phyloP scores from a whole-genome alignment of 441 rosid species.

The Aquilaria agallochum region DNA sequence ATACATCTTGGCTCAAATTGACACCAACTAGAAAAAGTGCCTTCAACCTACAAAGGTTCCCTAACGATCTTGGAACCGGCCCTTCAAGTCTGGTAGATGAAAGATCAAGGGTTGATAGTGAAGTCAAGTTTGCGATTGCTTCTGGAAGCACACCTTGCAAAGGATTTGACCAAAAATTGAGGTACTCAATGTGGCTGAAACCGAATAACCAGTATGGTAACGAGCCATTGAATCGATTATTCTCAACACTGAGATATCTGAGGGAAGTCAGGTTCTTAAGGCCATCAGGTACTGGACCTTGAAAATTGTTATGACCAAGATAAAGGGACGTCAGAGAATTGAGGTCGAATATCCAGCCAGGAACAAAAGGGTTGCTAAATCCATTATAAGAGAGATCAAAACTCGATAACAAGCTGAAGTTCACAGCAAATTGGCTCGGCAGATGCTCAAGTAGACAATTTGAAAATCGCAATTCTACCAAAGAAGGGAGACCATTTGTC shows the following conservation, averaged over 20 bases:
- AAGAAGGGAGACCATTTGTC: slow-evolving; percentile 5
- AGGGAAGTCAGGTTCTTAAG: slow-evolving; percentile 26
- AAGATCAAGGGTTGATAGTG: slow-evolving; percentile 4
- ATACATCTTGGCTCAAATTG: slow-evolving; percentile 6
- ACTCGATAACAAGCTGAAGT: slow-evolving; percentile 5
- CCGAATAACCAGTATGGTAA: slow-evolving; percentile 11
- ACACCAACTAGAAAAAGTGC: neutral
- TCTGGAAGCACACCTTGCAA: slow-evolving; percentile 17
- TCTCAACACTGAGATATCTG: slow-evolving; percentile 14
- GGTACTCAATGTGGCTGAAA: slow-evolving; percentile 16
- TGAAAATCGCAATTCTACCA: slow-evolving; percentile 2
- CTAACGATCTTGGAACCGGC: slow-evolving; percentile 3
- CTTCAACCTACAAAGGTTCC: slow-evolving; percentile 15
- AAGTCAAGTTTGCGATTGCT: slow-evolving; percentile 3
- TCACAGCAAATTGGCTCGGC: neutral
- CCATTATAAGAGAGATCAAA: slow-evolving; percentile 8
- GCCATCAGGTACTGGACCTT: slow-evolving; percentile 12
- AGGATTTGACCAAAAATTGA: slow-evolving; percentile 4
- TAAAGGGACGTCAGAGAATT: slow-evolving; percentile 12
- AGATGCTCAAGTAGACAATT: neutral
- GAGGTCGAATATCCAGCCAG: slow-evolving; percentile 4
- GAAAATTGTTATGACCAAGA: slow-evolving; percentile 11
- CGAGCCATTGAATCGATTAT: slow-evolving; percentile 16
- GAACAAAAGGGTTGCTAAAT: slow-evolving; percentile 7
- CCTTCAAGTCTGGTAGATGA: slow-evolving; percentile 6